These are phyloP conservation scores for Xylogone sp. DNA, from an alignment of 2,329 filamentous ascomycete species.

Conservation along the genomic window DNA sequence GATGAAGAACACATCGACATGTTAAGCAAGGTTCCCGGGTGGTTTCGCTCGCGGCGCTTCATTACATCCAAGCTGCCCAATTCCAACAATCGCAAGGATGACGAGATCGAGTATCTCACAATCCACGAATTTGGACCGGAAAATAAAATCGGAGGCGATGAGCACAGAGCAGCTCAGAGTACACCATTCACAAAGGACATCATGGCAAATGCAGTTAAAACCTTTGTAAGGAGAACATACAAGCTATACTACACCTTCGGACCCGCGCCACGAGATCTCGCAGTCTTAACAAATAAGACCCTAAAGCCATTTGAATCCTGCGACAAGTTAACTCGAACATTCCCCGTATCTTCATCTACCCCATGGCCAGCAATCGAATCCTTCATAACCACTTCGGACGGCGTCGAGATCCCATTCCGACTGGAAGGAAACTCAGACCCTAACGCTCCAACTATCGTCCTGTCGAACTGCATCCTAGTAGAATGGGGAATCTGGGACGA, in stretches of 20 bases:
- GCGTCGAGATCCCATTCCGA: constrained; percentile 65
- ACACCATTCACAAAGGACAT: constrained; percentile 61
- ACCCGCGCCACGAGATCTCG: constrained; percentile 65
- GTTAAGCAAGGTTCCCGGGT: constrained; percentile 72
- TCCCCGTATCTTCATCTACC: constrained; percentile 44
- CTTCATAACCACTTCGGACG: constrained; percentile 65
- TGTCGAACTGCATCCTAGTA: constrained; percentile 78
- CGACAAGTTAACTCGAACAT: constrained; percentile 21
- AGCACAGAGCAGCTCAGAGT: constrained; percentile 57
- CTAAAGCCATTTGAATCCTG: neutral
- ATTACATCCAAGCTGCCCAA: constrained; percentile 54
- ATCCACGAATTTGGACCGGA: constrained; percentile 69
- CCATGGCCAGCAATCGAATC: constrained; percentile 53
- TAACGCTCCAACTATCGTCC: constrained; percentile 67
- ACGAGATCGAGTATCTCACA: constrained; percentile 55
- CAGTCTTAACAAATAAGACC: constrained; percentile 14
- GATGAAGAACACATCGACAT: constrained; percentile 69
- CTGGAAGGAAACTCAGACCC: constrained; percentile 69
- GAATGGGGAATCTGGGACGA: constrained; percentile 78
- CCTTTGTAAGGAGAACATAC: constrained; percentile 58
- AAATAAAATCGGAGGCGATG: constrained; percentile 63
- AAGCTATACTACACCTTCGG: constrained; percentile 78
- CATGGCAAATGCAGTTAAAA: constrained; percentile 52
- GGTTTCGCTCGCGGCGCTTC: constrained; percentile 70
- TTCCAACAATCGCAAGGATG: constrained; percentile 45